A percentile compares a stretch with the other conserved stretches of the same genome.
Conservation (phyloP, 2,329 filamentous ascomycete genomes). For the Xylariaceae sp. region DNA sequence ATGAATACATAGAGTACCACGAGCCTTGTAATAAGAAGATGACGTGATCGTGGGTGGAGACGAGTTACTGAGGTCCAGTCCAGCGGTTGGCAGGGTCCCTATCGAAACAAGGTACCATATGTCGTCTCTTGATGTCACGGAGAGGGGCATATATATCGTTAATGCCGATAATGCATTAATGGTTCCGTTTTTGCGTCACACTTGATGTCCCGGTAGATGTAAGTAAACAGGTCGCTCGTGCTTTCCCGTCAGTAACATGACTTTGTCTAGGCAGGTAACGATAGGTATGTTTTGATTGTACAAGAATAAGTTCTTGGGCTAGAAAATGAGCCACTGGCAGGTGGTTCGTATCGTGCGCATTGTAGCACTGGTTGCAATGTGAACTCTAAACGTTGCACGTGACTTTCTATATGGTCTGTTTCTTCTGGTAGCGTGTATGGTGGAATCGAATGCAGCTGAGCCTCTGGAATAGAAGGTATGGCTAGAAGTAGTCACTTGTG, state of each 20-base stretch:
- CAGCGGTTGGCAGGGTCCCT: background rate
- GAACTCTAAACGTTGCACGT: conserved; percentile 11
- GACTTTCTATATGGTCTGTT: background rate
- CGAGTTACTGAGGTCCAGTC: background rate
- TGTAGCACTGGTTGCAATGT: too few relatives aligned
- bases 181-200: too few relatives aligned
- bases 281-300: too few relatives aligned
- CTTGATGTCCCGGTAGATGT: too few relatives aligned
- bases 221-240: conserved; percentile 12
- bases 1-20: background rate
- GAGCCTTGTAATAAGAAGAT: background rate
- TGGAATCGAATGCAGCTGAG: too few relatives aligned
- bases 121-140: background rate
- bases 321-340: conserved; percentile 5
- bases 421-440: too few relatives aligned
- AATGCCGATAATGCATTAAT: too few relatives aligned
- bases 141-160: too few relatives aligned
- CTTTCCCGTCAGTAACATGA: background rate
- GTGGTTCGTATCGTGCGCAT: background rate
- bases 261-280: background rate
- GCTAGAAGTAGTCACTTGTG: too few relatives aligned
- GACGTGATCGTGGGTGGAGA: conserved; percentile 7
- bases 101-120: background rate
- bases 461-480: background rate
- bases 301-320: too few relatives aligned